Base-by-base conservation (phyloP, 1,284 basidiomycete genomes). In the Anthracocystis panici-leucophaei region DNA sequence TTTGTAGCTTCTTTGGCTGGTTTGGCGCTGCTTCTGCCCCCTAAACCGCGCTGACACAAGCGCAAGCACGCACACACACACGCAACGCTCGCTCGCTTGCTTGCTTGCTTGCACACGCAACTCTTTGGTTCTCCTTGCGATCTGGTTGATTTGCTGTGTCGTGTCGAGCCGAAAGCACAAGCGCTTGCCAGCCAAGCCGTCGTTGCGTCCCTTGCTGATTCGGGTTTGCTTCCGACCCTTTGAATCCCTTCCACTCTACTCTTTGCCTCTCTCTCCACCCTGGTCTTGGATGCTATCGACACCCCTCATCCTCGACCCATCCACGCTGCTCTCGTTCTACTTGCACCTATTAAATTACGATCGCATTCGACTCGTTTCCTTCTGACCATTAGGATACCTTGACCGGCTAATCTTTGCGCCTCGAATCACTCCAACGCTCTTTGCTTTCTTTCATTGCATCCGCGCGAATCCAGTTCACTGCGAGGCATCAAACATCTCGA, bases 31-130 rank as follows among this genome's bases (percentile, higher is more conserved):
- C 35, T 38, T 38, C 14, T 38, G 35, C 35, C 35, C 35, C 35
- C 35, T 38, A 6, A 38, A 38, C 35, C 40, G 40, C 52, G 14
- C 40, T 29, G 40, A n/a, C 23, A 12, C 38, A 40, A n/a, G 9
- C 38, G 9, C 51, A 41, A 35, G n/a, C 51, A n/a, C 50, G 20
- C 51, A 41, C 51, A 38, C 51, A 23, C 51, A 25, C 40, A n/a
- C 38, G n/a, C 51, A 6, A 38, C n/a, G 25, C 23, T 46, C 25
- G 27, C 41, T 20, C 41, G 9, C 20, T 42, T n/a, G 41, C 41
- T 42, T 4, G n/a, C n/a, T 38, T 27, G 27, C 35, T 38, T 6
- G 14, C 35, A 38, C 35, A 38, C 12, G 35, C 35, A 38, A 21
- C n/a, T 9, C 9, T 41, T 21, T 20, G 41, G 41, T 20, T 42